A percentile compares a stretch with the other conserved stretches of the same genome.
phyloP scores from a whole-genome alignment of 148 eudicot genomes.

The Amaranthus cruentus region DNA sequence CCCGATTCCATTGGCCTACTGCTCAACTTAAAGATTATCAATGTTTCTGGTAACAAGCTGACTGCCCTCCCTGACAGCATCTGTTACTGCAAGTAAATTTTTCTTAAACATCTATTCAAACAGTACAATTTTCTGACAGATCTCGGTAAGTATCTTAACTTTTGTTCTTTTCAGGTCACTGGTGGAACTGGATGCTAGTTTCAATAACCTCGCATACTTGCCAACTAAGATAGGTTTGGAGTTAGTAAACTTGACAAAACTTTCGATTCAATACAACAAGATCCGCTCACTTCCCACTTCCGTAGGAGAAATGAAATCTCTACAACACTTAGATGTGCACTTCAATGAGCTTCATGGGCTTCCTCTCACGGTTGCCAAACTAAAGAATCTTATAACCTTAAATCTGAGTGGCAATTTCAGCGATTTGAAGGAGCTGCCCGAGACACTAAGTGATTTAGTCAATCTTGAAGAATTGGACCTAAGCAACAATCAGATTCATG shows the following conservation, averaged over 20 bases:
- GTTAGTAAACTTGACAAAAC: constrained; percentile 51
- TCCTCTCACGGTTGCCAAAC: constrained; percentile 54
- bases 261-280: constrained; percentile 68
- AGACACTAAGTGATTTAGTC: constrained; percentile 54
- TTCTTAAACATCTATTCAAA: not conserved
- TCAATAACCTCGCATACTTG: constrained; percentile 69
- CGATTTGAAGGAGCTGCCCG: constrained; percentile 77
- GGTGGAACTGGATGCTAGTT: constrained; percentile 79
- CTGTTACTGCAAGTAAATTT: constrained; percentile 71
- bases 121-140: not conserved
- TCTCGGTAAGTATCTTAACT: not conserved
- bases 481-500: constrained; percentile 88
- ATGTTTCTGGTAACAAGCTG: constrained; percentile 90
- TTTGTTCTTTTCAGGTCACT: constrained; percentile 52
- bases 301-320: constrained; percentile 69
- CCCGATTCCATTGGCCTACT: constrained; percentile 85
- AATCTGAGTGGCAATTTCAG: constrained; percentile 83
- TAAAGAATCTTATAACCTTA: constrained; percentile 61
- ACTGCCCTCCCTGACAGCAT: constrained; percentile 78
- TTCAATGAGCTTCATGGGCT: constrained; percentile 92
- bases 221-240: constrained; percentile 88
- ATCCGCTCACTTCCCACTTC: constrained; percentile 87
- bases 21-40: constrained; percentile 58
- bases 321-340: constrained; percentile 62
- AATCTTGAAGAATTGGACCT: constrained; percentile 77